A percentile compares a stretch with the other conserved stretches of the same genome.
Conservation (phyloP, 352 stramenopile species). For the Pythium chondricola region DNA sequence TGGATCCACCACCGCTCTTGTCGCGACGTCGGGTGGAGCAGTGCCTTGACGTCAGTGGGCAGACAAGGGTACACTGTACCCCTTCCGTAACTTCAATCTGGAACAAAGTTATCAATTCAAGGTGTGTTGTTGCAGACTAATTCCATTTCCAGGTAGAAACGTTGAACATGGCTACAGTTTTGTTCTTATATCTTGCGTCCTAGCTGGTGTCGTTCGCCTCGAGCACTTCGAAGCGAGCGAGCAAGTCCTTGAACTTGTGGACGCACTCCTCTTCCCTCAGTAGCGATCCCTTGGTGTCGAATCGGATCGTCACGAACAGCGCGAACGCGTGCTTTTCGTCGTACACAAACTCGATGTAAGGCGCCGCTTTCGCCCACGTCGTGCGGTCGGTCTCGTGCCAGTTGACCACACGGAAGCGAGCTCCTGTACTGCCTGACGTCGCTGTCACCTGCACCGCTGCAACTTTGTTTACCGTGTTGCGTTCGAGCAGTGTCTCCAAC, state of each 20-base stretch:
- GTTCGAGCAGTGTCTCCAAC: conserved; percentile 25
- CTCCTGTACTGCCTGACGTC: conserved; percentile 38
- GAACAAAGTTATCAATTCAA: too few species aligned
- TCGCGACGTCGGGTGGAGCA: too few species aligned
- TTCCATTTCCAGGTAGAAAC: too few species aligned
- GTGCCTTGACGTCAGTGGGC: too few species aligned
- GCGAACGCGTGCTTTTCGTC: conserved; percentile 58
- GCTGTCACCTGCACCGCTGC: conserved; percentile 36
- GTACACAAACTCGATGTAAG: conserved; percentile 71
- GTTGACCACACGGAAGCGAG: conserved; percentile 79
- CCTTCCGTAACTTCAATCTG: too few species aligned
- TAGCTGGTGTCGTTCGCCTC: conserved; percentile 2
- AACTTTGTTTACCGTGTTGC: conserved; percentile 19
- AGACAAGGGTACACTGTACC: too few species aligned
- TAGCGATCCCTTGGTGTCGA: conserved; percentile 32
- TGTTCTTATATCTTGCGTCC: neutral
- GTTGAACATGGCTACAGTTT: neutral
- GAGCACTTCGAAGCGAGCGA: conserved; percentile 18
- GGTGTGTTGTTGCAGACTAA: too few species aligned
- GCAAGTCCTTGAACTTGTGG: conserved; percentile 37
- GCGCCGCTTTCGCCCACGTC: conserved; percentile 81
- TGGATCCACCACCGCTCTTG: too few species aligned
- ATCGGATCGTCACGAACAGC: conserved; percentile 49
- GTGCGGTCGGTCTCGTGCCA: conserved; percentile 85
- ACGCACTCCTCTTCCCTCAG: conserved; percentile 40